These are phyloP conservation scores for Magnusiomyces magnusii DNA, from an alignment of 1,139 yeast species.

Conservation along the genomic window DNA sequence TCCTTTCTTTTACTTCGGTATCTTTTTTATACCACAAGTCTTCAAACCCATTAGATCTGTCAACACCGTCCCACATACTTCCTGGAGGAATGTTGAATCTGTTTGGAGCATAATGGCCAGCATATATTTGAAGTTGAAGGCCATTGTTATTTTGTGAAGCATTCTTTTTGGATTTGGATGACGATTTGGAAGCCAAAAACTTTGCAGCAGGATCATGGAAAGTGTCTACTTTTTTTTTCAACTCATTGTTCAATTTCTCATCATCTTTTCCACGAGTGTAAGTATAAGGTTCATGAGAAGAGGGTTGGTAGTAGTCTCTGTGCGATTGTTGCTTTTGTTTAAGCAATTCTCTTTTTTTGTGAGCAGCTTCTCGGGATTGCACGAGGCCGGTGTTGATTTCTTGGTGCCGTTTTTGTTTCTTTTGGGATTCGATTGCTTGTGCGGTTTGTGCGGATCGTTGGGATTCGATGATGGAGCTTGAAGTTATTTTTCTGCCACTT, in stretches of 20 bases:
- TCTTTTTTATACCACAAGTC: constrained; percentile 50
- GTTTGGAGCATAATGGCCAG: constrained; percentile 53
- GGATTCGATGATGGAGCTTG: not conserved
- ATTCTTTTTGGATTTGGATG: too few species aligned
- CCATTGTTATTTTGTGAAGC: too few species aligned
- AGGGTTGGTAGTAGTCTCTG: constrained; percentile 22
- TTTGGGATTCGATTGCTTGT: not conserved
- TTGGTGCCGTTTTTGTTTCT: constrained; percentile 18
- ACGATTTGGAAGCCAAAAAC: constrained; percentile 36
- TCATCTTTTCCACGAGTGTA: constrained; percentile 22
- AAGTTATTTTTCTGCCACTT: constrained; percentile 35
- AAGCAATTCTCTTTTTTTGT: not conserved
- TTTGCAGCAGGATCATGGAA: constrained; percentile 65
- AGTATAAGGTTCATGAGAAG: too few species aligned
- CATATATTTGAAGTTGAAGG: constrained; percentile 38
- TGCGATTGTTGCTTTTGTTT: constrained; percentile 21
- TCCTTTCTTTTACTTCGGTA: constrained; percentile 39
- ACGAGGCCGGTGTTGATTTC: constrained; percentile 42
- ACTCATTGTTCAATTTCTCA: constrained; percentile 10
- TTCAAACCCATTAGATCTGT: constrained; percentile 89
- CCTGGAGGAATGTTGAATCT: constrained; percentile 78
- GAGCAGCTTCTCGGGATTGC: constrained; percentile 28
- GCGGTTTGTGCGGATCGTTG: not conserved
- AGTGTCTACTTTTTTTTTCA: constrained; percentile 27
- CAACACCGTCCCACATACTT: constrained; percentile 86